Base-by-base conservation (phyloP, 148 eudicot genomes). In the Silene latifolia region DNA sequence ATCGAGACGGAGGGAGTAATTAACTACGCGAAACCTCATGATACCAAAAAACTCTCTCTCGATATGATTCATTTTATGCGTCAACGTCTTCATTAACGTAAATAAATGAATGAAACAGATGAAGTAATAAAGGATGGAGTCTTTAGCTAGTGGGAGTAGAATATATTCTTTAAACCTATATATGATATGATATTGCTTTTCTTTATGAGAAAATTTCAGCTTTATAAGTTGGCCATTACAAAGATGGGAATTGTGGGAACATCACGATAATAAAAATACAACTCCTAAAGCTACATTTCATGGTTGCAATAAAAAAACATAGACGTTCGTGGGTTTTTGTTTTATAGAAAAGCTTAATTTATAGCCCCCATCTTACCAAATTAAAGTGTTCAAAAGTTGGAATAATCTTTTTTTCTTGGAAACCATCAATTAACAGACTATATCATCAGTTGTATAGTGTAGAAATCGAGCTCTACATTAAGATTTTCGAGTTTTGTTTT, bases 141-240 rank as follows among this genome's bases (percentile, higher is more conserved):
- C 44, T 39, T 39, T 39, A 39, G 44, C 3, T 21, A 23, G 67
- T 59, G 35, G 59, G 6, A 4, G 60, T 15, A 71, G 46, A 25
- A 71, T 25, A 11, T 56, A 20, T 25, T 71, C 74, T 71, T 71
- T 71, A 71, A 14, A 51, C 14, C 56, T 51, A 58, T 18, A 58
- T 51, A 9, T n/a, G 19, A 58, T 51, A 9, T n/a, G 19, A 54
- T n/a, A 8, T 18, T n/a, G 14, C 23, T 54, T 18, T 72, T 18
- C 73, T 57, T 71, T 72, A 53, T 56, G 27, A 20, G 19, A 54
- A 59, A 59, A 54, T 58, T 12, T n/a, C 54, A 66, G 53, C 71
- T 75, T 75, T 75, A 65, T 53, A n/a, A 75, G 78, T 65, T 75
- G 78, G 72, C 51, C 19, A 51, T 64, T 59, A 63, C 70, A 74